Percentiles rank a stretch among this genome's conserved stretches.
phyloP scores from a whole-genome alignment of 495 filamentous ascomycete genomes.

The Xylaria nigripes region DNA sequence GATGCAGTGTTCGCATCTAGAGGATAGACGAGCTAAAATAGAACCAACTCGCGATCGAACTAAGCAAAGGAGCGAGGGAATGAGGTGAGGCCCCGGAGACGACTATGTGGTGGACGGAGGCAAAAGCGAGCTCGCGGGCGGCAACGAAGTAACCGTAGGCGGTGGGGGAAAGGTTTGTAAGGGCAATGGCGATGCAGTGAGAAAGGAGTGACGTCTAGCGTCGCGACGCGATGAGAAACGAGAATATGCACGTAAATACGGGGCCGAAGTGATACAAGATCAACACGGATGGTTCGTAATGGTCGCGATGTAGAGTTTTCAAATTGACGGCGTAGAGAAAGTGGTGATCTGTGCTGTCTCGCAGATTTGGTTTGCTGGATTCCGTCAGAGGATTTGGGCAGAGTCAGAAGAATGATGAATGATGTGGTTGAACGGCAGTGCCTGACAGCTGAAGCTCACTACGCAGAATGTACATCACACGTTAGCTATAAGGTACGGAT shows the following conservation, averaged over 20 bases:
- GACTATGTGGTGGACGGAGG: background rate
- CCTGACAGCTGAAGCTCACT: too few species aligned
- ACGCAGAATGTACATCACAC: too few species aligned
- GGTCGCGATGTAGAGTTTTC: too few species aligned
- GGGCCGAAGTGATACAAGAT: background rate
- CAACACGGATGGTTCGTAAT: too few species aligned
- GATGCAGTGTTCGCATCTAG: slow-evolving; percentile 10
- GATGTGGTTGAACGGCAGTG: too few species aligned
- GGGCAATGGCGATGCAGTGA: background rate
- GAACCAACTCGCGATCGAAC: background rate
- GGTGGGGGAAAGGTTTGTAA: background rate
- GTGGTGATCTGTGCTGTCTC: too few species aligned
- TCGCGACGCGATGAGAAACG: background rate
- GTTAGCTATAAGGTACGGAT: too few species aligned
- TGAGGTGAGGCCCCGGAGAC: background rate
- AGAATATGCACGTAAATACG: background rate
- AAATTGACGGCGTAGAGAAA: too few species aligned
- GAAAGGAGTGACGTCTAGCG: background rate
- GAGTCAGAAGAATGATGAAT: too few species aligned
- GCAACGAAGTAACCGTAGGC: background rate
- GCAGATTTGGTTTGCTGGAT: too few species aligned
- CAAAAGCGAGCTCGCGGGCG: background rate
- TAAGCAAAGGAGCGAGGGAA: background rate
- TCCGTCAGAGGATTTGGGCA: too few species aligned
- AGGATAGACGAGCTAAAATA: background rate